These are phyloP conservation scores for Musa balbisiana DNA, from an alignment of 202 grass and related monocot genomes.

Conservation along the genomic window DNA sequence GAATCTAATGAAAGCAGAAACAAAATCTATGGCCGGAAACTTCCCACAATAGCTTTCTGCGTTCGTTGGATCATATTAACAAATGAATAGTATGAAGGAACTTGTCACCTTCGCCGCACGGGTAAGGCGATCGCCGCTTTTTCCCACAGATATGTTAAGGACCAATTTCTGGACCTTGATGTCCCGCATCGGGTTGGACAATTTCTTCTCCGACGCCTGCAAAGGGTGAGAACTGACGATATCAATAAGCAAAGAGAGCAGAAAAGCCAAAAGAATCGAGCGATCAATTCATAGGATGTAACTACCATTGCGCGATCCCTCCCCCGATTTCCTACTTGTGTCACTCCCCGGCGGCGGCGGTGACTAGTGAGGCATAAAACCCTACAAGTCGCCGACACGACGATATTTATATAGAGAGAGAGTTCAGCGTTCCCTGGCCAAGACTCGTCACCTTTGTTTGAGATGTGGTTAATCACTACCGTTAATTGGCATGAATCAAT, in stretches of 20 bases:
- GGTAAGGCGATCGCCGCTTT: slow-evolving; percentile 71
- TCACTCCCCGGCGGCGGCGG: no score
- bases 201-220: slow-evolving; percentile 77
- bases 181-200: slow-evolving; percentile 65
- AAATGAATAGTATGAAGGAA: not conserved
- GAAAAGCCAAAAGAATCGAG: not conserved
- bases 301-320: no score
- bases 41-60: no score
- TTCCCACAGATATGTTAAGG: slow-evolving; percentile 65
- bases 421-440: no score
- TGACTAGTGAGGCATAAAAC: no score
- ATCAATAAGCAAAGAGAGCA: not conserved
- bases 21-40: not conserved
- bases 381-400: no score
- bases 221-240: not conserved
- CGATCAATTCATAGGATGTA: no score
- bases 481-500: no score
- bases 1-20: not conserved
- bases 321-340: no score
- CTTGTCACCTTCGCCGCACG: slow-evolving; percentile 52
- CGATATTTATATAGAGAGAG: no score
- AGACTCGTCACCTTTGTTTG: no score
- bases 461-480: no score
- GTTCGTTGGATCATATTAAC: not conserved
- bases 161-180: slow-evolving; percentile 89